Evolutionary conservation across 129 eudicot species (phyloP).

Genomic region (Scalesia atractyloides): DNA sequence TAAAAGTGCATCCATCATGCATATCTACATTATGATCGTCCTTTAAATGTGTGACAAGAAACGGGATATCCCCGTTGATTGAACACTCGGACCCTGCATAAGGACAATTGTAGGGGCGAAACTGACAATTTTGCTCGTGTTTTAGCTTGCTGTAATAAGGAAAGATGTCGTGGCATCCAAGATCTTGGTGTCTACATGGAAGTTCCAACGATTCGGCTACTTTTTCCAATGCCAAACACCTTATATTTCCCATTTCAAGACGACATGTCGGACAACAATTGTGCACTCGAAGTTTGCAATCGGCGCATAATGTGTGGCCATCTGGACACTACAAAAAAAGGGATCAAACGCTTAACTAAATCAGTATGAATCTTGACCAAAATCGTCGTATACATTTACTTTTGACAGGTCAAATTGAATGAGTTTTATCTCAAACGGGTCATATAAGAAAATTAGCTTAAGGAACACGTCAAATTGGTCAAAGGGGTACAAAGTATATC

Average conservation of each 20-base stretch:
- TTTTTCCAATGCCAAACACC: conserved; percentile 90
- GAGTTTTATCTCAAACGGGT: not conserved
- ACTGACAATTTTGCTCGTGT: conserved; percentile 77
- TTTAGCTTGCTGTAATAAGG: conserved; percentile 74
- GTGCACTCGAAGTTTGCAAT: conserved; percentile 69
- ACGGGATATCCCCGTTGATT: conserved; percentile 64
- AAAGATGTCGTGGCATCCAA: conserved; percentile 79
- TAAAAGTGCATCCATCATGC: conserved; percentile 91
- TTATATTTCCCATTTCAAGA: conserved; percentile 72
- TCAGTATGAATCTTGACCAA: too few relatives aligned
- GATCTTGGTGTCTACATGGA: conserved; percentile 68
- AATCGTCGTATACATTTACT: too few relatives aligned
- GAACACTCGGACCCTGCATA: conserved; percentile 91
- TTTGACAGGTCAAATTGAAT: not conserved
- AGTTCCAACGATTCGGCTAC: conserved; percentile 84
- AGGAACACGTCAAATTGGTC: not conserved
- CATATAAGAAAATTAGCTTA: not conserved
- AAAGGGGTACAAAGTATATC: not conserved
- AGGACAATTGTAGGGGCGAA: conserved; percentile 87
- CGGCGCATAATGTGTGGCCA: conserved; percentile 86
- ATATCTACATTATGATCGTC: conserved; percentile 86
- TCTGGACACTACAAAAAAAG: conserved; percentile 63
- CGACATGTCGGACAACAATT: conserved; percentile 87
- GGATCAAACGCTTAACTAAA: not conserved
- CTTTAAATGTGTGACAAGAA: conserved; percentile 69